A percentile compares a stretch with the other conserved stretches of the same genome.
Evolutionary conservation across 2,329 filamentous ascomycete genomes (phyloP).

Genomic region (Didymella segeticola): DNA sequence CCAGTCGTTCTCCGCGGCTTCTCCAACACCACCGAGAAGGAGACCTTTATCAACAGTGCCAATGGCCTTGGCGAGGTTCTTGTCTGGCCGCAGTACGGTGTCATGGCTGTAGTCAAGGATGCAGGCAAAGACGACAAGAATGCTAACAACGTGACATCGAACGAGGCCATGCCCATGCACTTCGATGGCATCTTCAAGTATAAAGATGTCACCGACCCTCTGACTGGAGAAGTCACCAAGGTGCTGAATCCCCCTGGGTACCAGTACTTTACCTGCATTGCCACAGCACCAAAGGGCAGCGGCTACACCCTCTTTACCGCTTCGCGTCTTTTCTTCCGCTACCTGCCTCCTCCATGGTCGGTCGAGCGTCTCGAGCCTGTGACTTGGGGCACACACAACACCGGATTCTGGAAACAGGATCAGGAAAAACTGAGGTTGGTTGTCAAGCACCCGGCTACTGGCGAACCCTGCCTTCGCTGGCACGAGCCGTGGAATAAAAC

Average conservation of each 20-base stretch:
- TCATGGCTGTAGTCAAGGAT: slow-evolving; percentile 68
- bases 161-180: slow-evolving; percentile 61
- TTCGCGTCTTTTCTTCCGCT: slow-evolving; percentile 58
- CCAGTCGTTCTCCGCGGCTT: slow-evolving; percentile 63
- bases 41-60: slow-evolving; percentile 56
- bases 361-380: slow-evolving; percentile 48
- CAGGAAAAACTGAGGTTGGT: slow-evolving; percentile 57
- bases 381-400: slow-evolving; percentile 36
- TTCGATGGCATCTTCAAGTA: slow-evolving; percentile 66
- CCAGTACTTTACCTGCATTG: slow-evolving; percentile 60
- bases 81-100: slow-evolving; percentile 61
- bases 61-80: slow-evolving; percentile 57
- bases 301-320: slow-evolving; percentile 63
- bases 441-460: slow-evolving; percentile 54
- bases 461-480: slow-evolving; percentile 59
- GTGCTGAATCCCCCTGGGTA: slow-evolving; percentile 47
- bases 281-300: slow-evolving; percentile 57
- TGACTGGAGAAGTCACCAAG: slow-evolving; percentile 53
- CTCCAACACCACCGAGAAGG: slow-evolving; percentile 53
- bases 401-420: slow-evolving; percentile 43
- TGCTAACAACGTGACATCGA: slow-evolving; percentile 61
- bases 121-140: slow-evolving; percentile 56
- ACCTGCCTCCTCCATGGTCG: slow-evolving; percentile 51
- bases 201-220: slow-evolving; percentile 44
- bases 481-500: slow-evolving; percentile 65